Evolutionary conservation across 2,329 filamentous ascomycete species (phyloP), one percentile per base, ranked within the genome.

Genomic region (Neofusicoccum sp.): DNA sequence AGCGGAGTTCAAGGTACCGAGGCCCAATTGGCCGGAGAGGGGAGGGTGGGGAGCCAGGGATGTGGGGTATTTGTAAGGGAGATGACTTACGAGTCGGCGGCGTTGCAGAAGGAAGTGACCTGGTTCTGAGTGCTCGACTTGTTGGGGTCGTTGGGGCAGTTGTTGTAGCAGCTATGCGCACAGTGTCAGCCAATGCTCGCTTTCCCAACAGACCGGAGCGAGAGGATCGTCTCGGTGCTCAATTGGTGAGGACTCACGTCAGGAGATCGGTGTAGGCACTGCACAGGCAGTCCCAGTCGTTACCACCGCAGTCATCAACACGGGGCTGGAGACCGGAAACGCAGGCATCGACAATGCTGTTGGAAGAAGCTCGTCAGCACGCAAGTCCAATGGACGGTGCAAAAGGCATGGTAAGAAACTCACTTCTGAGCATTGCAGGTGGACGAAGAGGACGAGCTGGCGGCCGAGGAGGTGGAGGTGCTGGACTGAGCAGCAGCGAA

Each of bases 201-300:
- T 9, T 34, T n/a, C n/a, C n/a, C n/a, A n/a, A n/a, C n/a, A n/a
- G n/a, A n/a, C n/a, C n/a, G n/a, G n/a, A n/a, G n/a, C n/a, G n/a
- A n/a, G n/a, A n/a, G n/a, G n/a, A n/a, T n/a, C n/a, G n/a, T n/a
- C n/a, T 39, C n/a, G n/a, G 22, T 6, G 12, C 33, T 37, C 9
- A 4, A 1, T 36, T 22, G 33, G 16, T 22, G 31, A 43, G 16
- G n/a, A 67, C 74, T 61, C 71, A 82, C 81, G 80, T 84, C 67
- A 84, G 68, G 39, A 85, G 77, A 60, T 83, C 79, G 41, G 71
- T 81, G 73, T 83, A 84, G 68, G 84, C 80, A 56, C 80, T 76
- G 75, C 86, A 89, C 34, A 87, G 78, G 75, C 87, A 89, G 68
- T 77, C 74, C 76, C 79, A 85, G 74, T 85, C 82, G 66, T 81